Base-by-base conservation (phyloP, 2,329 filamentous ascomycete species). In the Seiridium unicorne region DNA sequence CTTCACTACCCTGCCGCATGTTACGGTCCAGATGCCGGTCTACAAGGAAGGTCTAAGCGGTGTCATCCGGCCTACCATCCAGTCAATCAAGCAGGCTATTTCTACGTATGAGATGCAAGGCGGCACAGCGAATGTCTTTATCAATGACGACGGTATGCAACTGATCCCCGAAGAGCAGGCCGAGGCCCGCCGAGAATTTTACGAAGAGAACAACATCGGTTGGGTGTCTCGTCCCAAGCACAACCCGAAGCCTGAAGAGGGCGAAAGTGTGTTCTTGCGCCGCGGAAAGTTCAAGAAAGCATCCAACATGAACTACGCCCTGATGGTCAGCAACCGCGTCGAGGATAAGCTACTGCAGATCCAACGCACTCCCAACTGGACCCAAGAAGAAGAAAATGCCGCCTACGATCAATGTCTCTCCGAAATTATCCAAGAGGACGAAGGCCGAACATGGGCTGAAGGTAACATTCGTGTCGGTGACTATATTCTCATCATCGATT, bases 391-490 rank as follows among this genome's bases (percentile, higher is more conserved):
- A 61, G 89, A 92, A 72, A 84, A 84, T 5, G 76, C 80, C 61
- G 87, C 86, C 1, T 92, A 92, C 69, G 83, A 88, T 72, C 74
- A 80, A 68, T 81, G 85, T 61, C 81, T 93, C 47, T 83, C 85
- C 65, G 83, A 89, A 61, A 84, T 89, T 18, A 80, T 93, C 44
- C 82, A 87, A 51, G 85, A 88, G 54, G 81, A 90, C 60, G 65
- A 70, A 26, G 86, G 87, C 18, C 85, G 88, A 35, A 89, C 89
- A 35, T 91, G 89, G 89, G 91, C 91, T 18, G 91, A 92, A 70
- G 92, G 92, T 63, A 93, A 95, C 73, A 89, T 96, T 66, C 90
- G 92, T 56, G 80, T 96, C 31, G 92, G 92, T 59, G 92, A 96
- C 75, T 93, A 93, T 73, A 91, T 93, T 61, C 78, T 91, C 38